Evolutionary conservation across 2,329 filamentous ascomycete species (phyloP).

Genomic region (Penicillium griseofulvum): DNA sequence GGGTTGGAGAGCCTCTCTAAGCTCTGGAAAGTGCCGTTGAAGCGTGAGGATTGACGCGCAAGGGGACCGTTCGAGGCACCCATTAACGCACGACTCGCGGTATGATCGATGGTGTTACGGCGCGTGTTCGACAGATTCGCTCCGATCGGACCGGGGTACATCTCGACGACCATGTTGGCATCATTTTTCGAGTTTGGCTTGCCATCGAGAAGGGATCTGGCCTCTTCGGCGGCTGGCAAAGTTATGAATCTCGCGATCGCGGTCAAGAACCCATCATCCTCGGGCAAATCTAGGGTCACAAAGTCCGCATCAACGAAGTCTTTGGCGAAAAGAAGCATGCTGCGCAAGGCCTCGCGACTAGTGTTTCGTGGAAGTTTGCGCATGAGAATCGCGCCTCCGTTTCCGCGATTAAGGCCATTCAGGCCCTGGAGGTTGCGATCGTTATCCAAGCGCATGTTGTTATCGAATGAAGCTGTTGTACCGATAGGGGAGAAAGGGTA

Average conservation of each 20-base stretch:
- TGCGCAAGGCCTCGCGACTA: constrained; percentile 57
- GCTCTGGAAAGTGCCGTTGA: constrained; percentile 60
- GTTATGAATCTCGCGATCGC: constrained; percentile 61
- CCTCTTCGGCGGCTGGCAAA: constrained; percentile 58
- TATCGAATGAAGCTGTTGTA: constrained; percentile 37
- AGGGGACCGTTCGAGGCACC: constrained; percentile 41
- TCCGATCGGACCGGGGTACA: constrained; percentile 46
- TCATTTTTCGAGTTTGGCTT: constrained; percentile 62
- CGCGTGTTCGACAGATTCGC: constrained; percentile 37
- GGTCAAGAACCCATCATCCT: constrained; percentile 56
- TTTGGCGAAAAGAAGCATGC: constrained; percentile 64
- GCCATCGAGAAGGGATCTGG: constrained; percentile 58
- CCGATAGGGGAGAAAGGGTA: constrained; percentile 42
- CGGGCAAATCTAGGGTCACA: constrained; percentile 52
- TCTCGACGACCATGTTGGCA: constrained; percentile 56
- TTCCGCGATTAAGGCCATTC: constrained; percentile 34
- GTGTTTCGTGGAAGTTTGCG: constrained; percentile 60
- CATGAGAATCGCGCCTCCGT: constrained; percentile 51
- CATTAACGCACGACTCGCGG: constrained; percentile 35
- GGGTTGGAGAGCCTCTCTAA: constrained; percentile 54
- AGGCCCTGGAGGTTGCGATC: constrained; percentile 37
- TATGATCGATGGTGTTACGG: constrained; percentile 55
- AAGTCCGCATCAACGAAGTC: constrained; percentile 61
- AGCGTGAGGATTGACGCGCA: constrained; percentile 57
- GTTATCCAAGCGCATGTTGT: constrained; percentile 37